phyloP scores from a whole-genome alignment of 2,329 filamentous ascomycete species.

The Rugonectria rugulosa region DNA sequence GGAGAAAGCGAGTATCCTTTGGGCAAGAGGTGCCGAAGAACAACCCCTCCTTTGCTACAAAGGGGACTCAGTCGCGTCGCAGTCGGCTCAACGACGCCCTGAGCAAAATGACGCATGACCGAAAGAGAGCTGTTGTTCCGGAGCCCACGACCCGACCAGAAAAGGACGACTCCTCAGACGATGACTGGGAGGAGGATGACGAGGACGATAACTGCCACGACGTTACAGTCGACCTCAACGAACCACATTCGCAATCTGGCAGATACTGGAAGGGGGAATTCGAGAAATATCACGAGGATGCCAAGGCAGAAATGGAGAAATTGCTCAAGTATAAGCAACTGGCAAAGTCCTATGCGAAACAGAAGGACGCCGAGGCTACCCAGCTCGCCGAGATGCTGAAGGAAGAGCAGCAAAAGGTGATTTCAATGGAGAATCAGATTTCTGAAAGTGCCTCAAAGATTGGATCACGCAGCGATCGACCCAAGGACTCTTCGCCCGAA shows the following conservation, averaged over 20 bases:
- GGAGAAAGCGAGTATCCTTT: slow-evolving; percentile 72
- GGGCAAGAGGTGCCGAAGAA: slow-evolving; percentile 62
- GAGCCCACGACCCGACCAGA: slow-evolving; percentile 18
- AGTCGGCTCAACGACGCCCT: slow-evolving; percentile 56
- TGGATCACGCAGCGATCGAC: slow-evolving; percentile 40
- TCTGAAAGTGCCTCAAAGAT: slow-evolving; percentile 68
- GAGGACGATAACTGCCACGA: slow-evolving; percentile 60
- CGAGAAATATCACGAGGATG: slow-evolving; percentile 75
- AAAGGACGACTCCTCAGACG: slow-evolving; percentile 44
- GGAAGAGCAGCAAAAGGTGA: slow-evolving; percentile 72
- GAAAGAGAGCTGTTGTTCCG: slow-evolving; percentile 15
- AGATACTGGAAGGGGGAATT: slow-evolving; percentile 84
- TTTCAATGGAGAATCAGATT: slow-evolving; percentile 68
- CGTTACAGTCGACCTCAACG: slow-evolving; percentile 73
- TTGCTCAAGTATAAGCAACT: slow-evolving; percentile 81
- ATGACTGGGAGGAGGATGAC: slow-evolving; percentile 61
- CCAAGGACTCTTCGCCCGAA: slow-evolving; percentile 54
- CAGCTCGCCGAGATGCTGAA: slow-evolving; percentile 71
- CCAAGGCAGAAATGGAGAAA: slow-evolving; percentile 77
- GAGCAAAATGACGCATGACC: slow-evolving; percentile 43
- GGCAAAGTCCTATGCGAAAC: slow-evolving; percentile 79
- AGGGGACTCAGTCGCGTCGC: slow-evolving; percentile 38
- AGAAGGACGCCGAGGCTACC: slow-evolving; percentile 76
- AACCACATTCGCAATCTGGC: slow-evolving; percentile 77
- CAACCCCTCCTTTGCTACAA: slow-evolving; percentile 45